Conservation (phyloP, 2,329 filamentous ascomycete species). For the Fusarium aywerte region DNA sequence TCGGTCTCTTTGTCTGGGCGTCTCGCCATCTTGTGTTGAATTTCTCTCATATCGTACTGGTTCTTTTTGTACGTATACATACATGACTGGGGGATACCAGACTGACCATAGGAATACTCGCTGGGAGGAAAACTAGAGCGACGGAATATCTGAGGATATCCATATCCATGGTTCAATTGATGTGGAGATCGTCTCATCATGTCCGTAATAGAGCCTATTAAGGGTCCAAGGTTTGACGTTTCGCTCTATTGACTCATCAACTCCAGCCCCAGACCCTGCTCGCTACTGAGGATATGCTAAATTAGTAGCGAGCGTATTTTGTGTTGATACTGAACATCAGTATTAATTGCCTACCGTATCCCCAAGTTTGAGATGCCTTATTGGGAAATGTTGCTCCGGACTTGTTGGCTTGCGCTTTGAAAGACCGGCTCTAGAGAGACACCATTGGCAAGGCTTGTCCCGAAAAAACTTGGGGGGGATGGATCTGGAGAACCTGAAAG, state of each 20-base stretch:
- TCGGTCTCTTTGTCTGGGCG: slow-evolving; percentile 25
- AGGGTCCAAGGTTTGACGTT: slow-evolving; percentile 19
- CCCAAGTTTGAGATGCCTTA: slow-evolving; percentile 30
- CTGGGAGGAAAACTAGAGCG: too few relatives aligned
- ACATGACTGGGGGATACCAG: slow-evolving; percentile 21
- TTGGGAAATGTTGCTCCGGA: slow-evolving; percentile 33
- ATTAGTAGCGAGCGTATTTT: neutral
- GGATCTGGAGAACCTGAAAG: slow-evolving; percentile 33
- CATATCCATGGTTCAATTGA: slow-evolving; percentile 6
- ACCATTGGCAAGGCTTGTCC: slow-evolving; percentile 33
- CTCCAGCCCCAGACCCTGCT: neutral
- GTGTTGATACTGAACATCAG: neutral
- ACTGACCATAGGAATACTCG: too few relatives aligned
- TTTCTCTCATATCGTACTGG: slow-evolving; percentile 2
- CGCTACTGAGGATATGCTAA: slow-evolving; percentile 9
- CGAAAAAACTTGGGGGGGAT: slow-evolving; percentile 31
- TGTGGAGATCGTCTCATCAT: slow-evolving; percentile 7
- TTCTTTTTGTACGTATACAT: slow-evolving; percentile 1
- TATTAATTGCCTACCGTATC: neutral
- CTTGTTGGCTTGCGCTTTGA: slow-evolving; percentile 10
- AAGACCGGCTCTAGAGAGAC: neutral
- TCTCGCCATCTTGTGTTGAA: slow-evolving; percentile 6
- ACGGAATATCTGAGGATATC: slow-evolving; percentile 5
- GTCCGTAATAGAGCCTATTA: neutral
- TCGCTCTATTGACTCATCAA: slow-evolving; percentile 7